Conservation (phyloP, 768 basidiomycete species). For the Russula vinacea region DNA sequence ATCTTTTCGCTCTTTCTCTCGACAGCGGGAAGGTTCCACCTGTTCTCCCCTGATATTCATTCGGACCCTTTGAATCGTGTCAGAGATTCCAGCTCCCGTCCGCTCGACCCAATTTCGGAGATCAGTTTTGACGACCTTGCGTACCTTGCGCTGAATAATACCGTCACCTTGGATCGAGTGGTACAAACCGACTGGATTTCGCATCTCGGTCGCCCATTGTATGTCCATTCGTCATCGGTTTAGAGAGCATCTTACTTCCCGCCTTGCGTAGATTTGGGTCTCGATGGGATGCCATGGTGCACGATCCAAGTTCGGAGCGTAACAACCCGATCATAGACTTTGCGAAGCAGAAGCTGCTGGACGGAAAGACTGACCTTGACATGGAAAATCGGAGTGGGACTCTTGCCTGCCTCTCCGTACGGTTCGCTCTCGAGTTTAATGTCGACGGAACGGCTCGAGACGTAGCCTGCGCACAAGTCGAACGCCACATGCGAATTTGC, state of each 20-base stretch:
- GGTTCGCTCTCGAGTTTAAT: too few species aligned
- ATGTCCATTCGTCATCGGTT: background rate
- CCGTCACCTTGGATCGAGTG: background rate
- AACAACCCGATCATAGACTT: background rate
- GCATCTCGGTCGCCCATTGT: background rate
- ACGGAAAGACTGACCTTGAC: too few species aligned
- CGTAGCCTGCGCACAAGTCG: too few species aligned
- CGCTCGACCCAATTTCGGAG: background rate
- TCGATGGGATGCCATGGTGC: background rate
- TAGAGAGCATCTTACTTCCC: background rate
- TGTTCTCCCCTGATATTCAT: background rate
- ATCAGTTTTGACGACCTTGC: background rate
- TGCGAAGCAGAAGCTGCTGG: background rate
- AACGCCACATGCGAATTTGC: too few species aligned
- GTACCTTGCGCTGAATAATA: background rate
- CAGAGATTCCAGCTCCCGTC: background rate
- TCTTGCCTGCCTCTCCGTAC: too few species aligned
- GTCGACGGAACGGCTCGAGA: too few species aligned
- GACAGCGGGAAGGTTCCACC: background rate
- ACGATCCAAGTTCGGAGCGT: too few species aligned
- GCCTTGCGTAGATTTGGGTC: background rate
- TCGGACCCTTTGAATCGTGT: background rate
- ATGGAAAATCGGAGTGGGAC: too few species aligned
- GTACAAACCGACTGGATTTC: background rate
- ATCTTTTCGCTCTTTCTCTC: background rate